A percentile compares a stretch with the other conserved stretches of the same genome.
Conservation (phyloP, 148 eudicot species). For the Bassia scoparia region DNA sequence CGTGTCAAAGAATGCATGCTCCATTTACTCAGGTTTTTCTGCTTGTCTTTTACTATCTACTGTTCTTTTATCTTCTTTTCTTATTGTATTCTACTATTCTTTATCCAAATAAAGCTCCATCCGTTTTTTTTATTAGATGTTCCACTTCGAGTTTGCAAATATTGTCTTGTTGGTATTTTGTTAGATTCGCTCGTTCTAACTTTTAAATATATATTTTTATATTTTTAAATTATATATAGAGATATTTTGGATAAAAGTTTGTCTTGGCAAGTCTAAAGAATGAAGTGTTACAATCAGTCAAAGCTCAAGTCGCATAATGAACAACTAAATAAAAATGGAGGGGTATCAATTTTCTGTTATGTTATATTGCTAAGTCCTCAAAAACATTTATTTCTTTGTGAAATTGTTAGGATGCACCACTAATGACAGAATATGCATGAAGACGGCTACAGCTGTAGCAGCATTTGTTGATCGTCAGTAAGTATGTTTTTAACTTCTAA, state of each 20-base stretch:
- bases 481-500: conserved; percentile 32
- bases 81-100: not conserved
- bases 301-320: too few relatives aligned
- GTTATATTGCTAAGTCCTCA: not conserved
- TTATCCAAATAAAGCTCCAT: not conserved
- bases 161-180: too few relatives aligned
- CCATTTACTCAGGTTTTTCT: conserved; percentile 85
- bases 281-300: too few relatives aligned
- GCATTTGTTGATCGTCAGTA: conserved; percentile 70
- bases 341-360: not conserved
- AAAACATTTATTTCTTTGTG: conserved; percentile 1
- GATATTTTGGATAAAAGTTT: too few relatives aligned
- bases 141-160: too few relatives aligned
- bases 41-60: conserved; percentile 1
- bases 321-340: too few relatives aligned
- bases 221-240: too few relatives aligned
- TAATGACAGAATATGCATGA: conserved; percentile 99
- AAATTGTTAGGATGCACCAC: conserved; percentile 71
- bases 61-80: conserved; percentile 1
- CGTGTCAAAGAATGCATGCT: conserved; percentile 71
- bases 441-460: conserved; percentile 84
- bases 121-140: too few relatives aligned
- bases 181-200: too few relatives aligned
- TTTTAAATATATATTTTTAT: too few relatives aligned
- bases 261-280: too few relatives aligned